phyloP scores from a whole-genome alignment of 805 yeast genomes.

The Saturnispora sanitii region DNA sequence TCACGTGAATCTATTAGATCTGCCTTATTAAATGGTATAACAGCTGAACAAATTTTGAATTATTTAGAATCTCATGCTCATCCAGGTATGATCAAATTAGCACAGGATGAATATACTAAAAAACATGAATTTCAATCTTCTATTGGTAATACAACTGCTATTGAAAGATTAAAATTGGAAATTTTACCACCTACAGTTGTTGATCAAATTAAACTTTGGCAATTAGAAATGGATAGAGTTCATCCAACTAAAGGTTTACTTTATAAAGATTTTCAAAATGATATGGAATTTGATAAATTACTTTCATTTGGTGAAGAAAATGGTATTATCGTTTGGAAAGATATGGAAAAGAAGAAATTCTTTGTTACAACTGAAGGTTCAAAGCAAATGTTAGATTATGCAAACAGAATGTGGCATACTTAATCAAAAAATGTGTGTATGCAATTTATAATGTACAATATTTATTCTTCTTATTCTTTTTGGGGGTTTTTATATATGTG shows the following conservation, averaged over 20 bases:
- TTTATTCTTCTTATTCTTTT: neutral
- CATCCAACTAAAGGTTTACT: conserved; percentile 78
- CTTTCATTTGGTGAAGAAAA: conserved; percentile 78
- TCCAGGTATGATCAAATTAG: conserved; percentile 72
- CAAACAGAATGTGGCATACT: conserved; percentile 44
- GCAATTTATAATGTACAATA: neutral
- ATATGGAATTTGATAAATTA: conserved; percentile 63
- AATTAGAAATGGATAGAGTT: conserved; percentile 87
- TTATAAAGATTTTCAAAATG: conserved; percentile 75
- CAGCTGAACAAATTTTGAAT: conserved; percentile 88
- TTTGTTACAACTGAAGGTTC: conserved; percentile 86
- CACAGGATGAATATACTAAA: conserved; percentile 58
- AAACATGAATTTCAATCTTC: conserved; percentile 54
- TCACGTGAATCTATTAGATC: conserved; percentile 85
- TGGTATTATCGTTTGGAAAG: conserved; percentile 88
- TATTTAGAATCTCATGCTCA: conserved; percentile 90
- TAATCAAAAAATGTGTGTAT: too few relatives aligned
- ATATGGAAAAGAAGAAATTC: conserved; percentile 55
- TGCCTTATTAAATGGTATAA: conserved; percentile 81
- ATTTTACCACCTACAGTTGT: conserved; percentile 91
- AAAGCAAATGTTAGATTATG: conserved; percentile 83
- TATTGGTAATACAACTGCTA: conserved; percentile 29
- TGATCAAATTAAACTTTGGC: conserved; percentile 95
- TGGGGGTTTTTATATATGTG: too few relatives aligned
- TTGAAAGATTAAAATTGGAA: conserved; percentile 42